These are phyloP conservation scores for Parastagonospora avenae DNA, from an alignment of 2,329 filamentous ascomycete species.

Conservation along the genomic window DNA sequence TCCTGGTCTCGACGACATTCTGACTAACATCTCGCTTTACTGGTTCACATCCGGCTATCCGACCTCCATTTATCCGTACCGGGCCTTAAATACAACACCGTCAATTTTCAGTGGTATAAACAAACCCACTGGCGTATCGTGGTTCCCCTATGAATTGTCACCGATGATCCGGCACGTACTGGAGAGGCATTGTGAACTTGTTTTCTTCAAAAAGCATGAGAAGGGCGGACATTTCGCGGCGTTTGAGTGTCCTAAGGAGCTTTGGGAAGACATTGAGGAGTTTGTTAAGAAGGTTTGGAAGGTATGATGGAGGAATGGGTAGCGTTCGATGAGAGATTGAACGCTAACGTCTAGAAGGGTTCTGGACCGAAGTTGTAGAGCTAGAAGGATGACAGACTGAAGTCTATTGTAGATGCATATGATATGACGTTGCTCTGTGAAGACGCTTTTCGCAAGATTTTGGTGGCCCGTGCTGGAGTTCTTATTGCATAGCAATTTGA, in stretches of 20 bases:
- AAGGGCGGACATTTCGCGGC: conserved; percentile 62
- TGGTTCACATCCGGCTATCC: conserved; percentile 59
- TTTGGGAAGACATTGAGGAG: conserved; percentile 54
- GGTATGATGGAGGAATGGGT: conserved; percentile 15
- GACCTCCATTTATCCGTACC: conserved; percentile 58
- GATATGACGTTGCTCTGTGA: no score
- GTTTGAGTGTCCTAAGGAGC: conserved; percentile 50
- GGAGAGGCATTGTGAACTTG: conserved; percentile 46
- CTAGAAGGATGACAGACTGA: no score
- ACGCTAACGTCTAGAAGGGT: no score
- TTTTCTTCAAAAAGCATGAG: conserved; percentile 47
- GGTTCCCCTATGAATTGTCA: conserved; percentile 52
- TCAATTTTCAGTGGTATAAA: background rate
- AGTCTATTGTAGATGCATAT: no score
- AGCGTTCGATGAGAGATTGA: no score
- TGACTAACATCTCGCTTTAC: conserved; percentile 60
- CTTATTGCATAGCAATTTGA: no score
- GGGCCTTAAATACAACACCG: conserved; percentile 19
- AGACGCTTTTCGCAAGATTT: no score
- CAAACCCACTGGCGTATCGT: conserved; percentile 53
- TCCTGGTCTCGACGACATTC: conserved; percentile 50
- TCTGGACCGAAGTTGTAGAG: no score
- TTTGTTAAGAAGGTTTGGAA: conserved; percentile 50
- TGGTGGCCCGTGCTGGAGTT: no score
- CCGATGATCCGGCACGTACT: conserved; percentile 47